Evolutionary conservation across 148 eudicot species (phyloP), one percentile per base, ranked within the genome.

Genomic region (Polygonum maritimum): DNA sequence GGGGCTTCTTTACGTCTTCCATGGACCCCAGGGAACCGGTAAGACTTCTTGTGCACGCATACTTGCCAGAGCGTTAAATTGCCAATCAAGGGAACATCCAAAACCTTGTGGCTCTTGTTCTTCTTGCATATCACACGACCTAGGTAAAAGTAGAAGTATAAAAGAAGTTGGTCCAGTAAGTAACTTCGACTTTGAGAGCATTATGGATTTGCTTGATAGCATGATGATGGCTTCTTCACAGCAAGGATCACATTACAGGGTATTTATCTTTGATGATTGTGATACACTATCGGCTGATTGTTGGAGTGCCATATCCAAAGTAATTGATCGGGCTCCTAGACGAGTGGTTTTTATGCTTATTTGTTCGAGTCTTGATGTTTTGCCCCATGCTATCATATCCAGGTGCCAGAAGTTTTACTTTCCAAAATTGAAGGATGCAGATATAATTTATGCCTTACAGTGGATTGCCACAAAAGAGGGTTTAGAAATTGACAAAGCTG

Each of bases 331-430:
- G 76, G 88, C 94, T 76, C 96, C 97, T 11, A 89, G 94, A 78
- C 90, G 87, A 65, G 84, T 95, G 74, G 96, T 95, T 79, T 89
- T 95, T 77, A 80, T 95, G 76, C 90, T 94, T 79, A 85, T 92
- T 70, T 80, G 91, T 86, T 95, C 96, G 5, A 89, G 89, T 83
- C 90, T 95, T 78, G 97, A 92, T 84, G 89, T 86, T 76, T 81
- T 95, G 83, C 99, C 99, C 69, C 97, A 92, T 81, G 82, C 87
- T 63, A 84, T 95, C 79, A 85, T 89, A 82, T 90, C 97, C 67
- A 90, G 97, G 88, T 95, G 99, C 82, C 97, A 91, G 88, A 95
- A 91, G 74, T 92, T 95, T 85, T 92, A 89, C 86, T 92, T 95
- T 79, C 92, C 97, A 4, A 95, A 95, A 79, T 81, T 95, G 84